Base-by-base conservation (phyloP, 2,329 filamentous ascomycete species). In the Dryadomyces quercivorus region DNA sequence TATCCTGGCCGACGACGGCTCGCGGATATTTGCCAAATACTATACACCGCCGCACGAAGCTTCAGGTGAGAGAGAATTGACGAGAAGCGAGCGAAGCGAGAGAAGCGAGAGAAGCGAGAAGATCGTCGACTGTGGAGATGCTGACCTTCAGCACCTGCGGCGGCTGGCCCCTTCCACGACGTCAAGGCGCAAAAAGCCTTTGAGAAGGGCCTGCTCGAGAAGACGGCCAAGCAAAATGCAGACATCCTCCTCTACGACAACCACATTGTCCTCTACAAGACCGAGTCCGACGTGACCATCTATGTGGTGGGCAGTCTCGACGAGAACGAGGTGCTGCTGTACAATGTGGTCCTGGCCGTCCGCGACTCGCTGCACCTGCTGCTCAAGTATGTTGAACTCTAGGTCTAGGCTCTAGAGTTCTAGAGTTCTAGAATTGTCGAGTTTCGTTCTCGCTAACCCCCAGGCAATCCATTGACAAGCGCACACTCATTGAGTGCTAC, bases 171-270 rank as follows among this genome's bases (percentile, higher is more conserved):
- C 21, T 97, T 96, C 71, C 77, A 88, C 56, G 89, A 88, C 56
- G 72, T 93, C 55, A 96, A 96, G 75, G 84, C 94, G 63, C 93
- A 98, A 73, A 95, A 94, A 70, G 80, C 87, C 2, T 98, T 98
- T 66, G 93, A 98, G 72, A 96, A 96, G 75, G 93, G 91, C 6
- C 80, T 98, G 43, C 74, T 96, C 57, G 85, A 95, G 65, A 97
- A 98, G 58, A 97, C 93, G 16, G 85, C 87, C 61, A 98, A 97
- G 77, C 89, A 94, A 73, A 91, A 82, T 15, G 89, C 86, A 63
- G 93, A 97, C 73, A 93, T 98, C 64, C 94, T 98, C 63, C 82
- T 98, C 55, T 97, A 96, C 73, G 93, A 98, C 72, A 94, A 94
- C 73, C 83, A 89, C 64, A 86, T 98, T 58, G 89, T 97, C 54